Percentiles rank a stretch among this genome's conserved stretches.
Evolutionary conservation across 352 stramenopile species (phyloP).

Genomic region (Pythium dissimile): DNA sequence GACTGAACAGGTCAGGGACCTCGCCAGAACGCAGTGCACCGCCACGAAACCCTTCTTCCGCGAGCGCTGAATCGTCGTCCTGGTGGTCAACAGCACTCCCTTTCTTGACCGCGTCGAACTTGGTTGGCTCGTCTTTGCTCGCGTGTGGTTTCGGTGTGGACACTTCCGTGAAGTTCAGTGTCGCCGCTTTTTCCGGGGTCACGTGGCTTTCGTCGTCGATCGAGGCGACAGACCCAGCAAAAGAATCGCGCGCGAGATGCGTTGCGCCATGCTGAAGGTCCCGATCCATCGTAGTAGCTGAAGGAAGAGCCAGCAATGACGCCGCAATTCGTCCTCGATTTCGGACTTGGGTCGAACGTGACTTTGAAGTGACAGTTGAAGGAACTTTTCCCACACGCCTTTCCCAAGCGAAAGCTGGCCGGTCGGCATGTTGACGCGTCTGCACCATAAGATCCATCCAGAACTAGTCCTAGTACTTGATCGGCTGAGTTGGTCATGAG

Average conservation of each 20-base stretch:
- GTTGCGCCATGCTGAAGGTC: conserved; percentile 14
- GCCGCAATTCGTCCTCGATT: too few relatives aligned
- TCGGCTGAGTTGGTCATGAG: too few relatives aligned
- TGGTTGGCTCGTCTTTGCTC: neutral
- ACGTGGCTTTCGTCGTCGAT: conserved; percentile 3
- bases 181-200: neutral
- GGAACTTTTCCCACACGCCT: too few relatives aligned
- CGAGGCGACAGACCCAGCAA: conserved; percentile 6
- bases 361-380: too few relatives aligned
- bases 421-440: too few relatives aligned
- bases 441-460: too few relatives aligned
- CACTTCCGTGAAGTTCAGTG: neutral
- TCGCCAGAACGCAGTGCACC: conserved; percentile 32
- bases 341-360: too few relatives aligned
- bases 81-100: neutral
- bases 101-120: neutral
- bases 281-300: conserved; percentile 11
- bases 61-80: neutral
- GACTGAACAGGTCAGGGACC: conserved; percentile 48
- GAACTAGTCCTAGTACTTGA: too few relatives aligned
- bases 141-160: neutral
- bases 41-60: neutral
- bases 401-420: too few relatives aligned
- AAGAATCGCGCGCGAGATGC: conserved; percentile 10
- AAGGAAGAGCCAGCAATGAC: too few relatives aligned